phyloP scores from a whole-genome alignment of 352 stramenopile genomes.

The Halophytophthora batemanensis region DNA sequence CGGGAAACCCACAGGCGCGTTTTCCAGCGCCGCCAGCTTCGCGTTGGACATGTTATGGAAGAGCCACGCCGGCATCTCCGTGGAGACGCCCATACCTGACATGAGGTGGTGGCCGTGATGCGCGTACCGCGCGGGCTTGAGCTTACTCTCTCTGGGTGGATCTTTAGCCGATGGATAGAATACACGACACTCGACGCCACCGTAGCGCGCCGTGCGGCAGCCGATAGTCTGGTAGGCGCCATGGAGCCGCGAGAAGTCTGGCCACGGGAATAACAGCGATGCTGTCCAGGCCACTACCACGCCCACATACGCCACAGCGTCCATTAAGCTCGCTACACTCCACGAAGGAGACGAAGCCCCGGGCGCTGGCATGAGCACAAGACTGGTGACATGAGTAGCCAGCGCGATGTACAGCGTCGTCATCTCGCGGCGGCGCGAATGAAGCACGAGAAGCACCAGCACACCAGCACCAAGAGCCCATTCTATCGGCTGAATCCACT shows the following conservation, averaged over 20 bases:
- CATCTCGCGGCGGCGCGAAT: no score
- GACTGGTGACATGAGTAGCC: no score
- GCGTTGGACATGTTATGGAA: conserved; percentile 55
- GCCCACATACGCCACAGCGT: conserved; percentile 2
- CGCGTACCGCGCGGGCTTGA: conserved; percentile 26
- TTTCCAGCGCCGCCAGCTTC: conserved; percentile 35
- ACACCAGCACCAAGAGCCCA: not conserved
- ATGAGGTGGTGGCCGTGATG: conserved; percentile 56
- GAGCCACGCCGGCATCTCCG: conserved; percentile 43
- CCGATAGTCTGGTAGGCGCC: conserved; percentile 46
- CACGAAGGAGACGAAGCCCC: conserved; percentile 5
- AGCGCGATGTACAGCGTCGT: no score
- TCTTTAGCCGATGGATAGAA: conserved; percentile 50
- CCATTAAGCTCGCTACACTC: conserved; percentile 3
- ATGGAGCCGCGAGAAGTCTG: conserved; percentile 41
- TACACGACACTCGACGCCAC: conserved; percentile 57
- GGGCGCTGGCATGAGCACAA: conserved; percentile 4
- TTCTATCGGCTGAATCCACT: no score
- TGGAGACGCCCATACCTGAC: conserved; percentile 45
- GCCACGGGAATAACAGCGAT: conserved; percentile 50
- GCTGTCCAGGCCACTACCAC: conserved; percentile 23
- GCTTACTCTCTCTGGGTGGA: not conserved
- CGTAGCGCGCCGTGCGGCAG: conserved; percentile 32
- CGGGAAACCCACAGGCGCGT: conserved; percentile 31
- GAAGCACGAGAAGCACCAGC: no score